Evolutionary conservation across 2,329 filamentous ascomycete species (phyloP), one percentile per base, ranked within the genome.

Genomic region (Aureobasidium sp.): DNA sequence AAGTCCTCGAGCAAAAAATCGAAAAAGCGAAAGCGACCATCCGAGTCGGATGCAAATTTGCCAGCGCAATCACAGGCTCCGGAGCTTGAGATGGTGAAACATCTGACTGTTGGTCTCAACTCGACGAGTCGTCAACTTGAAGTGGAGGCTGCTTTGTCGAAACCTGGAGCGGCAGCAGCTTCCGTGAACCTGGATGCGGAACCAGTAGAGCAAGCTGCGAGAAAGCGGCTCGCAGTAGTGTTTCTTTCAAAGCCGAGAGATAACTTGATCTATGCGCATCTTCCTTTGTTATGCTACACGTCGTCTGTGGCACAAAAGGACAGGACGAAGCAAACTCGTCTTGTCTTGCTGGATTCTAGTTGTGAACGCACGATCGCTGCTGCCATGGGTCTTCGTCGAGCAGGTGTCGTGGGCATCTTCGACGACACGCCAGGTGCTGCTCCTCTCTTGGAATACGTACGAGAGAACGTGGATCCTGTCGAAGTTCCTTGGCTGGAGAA

Each of bases 61-160:
- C 10, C 24, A 11, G 19, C 10, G 8, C 17, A 17, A 8, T 14
- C 29, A 8, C 8, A 22, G 2, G 17, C 37, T 8, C 6, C 14
- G n/a, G 17, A 54, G 41, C 81, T 82, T 3, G 79, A 78, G 42
- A 68, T 88, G 7, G 67, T 70, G n/a, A 68, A 69, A 3, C 76
- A 77, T 57, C 64, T 89, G 34, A 79, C 86, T 44, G 70, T 86
- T 42, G 86, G 86, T 2, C 70, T 88, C 39, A 79, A 82, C 59
- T 75, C 71, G 54, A 81, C 88, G 54, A 83, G 80, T 4, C 76
- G 80, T 16, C 73, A 72, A 44, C 73, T 90, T 2, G 76, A 83
- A 56, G 63, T 66, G 17, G 61, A 69, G 24, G 68, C 74, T 4
- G 57, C 65, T n/a, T 47, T 34, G 29, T 49, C 45, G 21, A 50